A percentile compares a stretch with the other conserved stretches of the same genome.
phyloP scores from a whole-genome alignment of 208 protist species.

The Balamuthia mandrillaris region DNA sequence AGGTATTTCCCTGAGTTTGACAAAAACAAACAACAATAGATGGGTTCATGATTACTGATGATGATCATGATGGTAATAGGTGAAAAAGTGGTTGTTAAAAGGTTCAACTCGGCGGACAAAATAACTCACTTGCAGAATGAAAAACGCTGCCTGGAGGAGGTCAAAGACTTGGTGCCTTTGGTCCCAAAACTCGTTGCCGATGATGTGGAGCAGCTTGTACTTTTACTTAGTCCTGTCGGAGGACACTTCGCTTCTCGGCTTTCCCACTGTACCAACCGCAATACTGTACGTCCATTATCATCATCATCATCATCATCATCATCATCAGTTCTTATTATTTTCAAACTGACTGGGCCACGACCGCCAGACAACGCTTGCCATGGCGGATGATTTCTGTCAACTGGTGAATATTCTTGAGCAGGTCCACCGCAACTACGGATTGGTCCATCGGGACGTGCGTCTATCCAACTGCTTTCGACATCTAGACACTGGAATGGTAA shows the following conservation, averaged over 20 bases:
- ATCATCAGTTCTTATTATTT: too few relatives aligned
- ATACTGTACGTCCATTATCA: too few relatives aligned
- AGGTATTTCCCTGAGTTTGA: neutral
- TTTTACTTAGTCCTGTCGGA: neutral
- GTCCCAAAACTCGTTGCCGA: neutral
- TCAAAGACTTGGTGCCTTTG: neutral
- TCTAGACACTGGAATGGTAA: neutral
- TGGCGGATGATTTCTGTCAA: conserved; percentile 3
- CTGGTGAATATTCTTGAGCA: neutral
- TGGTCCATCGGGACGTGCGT: neutral
- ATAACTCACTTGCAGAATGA: neutral
- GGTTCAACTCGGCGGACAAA: neutral
- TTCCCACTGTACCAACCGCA: neutral
- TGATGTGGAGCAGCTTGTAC: neutral
- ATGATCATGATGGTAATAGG: neutral
- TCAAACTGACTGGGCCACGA: too few relatives aligned
- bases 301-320: too few relatives aligned
- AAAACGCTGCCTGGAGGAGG: neutral
- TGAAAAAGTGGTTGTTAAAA: neutral
- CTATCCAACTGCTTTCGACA: neutral
- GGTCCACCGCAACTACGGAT: neutral
- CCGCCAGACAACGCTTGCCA: neutral
- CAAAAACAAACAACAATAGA: too few relatives aligned
- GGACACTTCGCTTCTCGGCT: neutral
- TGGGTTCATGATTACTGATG: neutral